phyloP scores from a whole-genome alignment of 2,329 filamentous ascomycete genomes.

The Diplodia corticola region DNA sequence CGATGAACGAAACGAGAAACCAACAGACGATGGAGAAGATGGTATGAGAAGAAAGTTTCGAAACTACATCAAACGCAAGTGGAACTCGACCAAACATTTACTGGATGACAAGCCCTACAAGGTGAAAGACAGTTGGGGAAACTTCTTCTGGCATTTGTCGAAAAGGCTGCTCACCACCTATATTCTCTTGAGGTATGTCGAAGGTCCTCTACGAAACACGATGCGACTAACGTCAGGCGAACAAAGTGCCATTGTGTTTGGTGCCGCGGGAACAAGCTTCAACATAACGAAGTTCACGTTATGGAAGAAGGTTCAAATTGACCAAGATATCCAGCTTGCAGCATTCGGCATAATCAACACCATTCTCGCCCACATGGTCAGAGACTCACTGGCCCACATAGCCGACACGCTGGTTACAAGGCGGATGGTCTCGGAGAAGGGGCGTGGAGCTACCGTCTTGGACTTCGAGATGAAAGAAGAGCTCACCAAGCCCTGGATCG shows the following conservation, averaged over 20 bases:
- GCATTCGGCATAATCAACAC: background rate
- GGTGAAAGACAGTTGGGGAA: background rate
- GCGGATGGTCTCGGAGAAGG: background rate
- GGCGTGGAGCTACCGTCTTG: background rate
- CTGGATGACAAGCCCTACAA: background rate
- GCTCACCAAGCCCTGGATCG: background rate
- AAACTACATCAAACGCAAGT: background rate
- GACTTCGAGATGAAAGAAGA: background rate
- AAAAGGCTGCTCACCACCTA: background rate
- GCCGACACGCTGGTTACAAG: background rate
- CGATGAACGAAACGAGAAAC: background rate
- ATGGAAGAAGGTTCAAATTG: background rate
- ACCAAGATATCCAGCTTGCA: background rate
- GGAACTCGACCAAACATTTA: background rate
- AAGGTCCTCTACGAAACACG: accelerated
- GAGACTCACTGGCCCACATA: background rate
- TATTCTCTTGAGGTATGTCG: background rate
- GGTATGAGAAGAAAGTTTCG: background rate
- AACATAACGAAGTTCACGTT: background rate
- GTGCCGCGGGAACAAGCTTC: background rate
- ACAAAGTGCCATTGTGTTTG: background rate
- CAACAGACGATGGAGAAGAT: too few species aligned
- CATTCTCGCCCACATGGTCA: background rate
- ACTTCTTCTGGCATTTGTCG: background rate
- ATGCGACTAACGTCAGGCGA: accelerated